Conservation (phyloP, 2,329 filamentous ascomycete species). For the Cladophialophora psammophila region DNA sequence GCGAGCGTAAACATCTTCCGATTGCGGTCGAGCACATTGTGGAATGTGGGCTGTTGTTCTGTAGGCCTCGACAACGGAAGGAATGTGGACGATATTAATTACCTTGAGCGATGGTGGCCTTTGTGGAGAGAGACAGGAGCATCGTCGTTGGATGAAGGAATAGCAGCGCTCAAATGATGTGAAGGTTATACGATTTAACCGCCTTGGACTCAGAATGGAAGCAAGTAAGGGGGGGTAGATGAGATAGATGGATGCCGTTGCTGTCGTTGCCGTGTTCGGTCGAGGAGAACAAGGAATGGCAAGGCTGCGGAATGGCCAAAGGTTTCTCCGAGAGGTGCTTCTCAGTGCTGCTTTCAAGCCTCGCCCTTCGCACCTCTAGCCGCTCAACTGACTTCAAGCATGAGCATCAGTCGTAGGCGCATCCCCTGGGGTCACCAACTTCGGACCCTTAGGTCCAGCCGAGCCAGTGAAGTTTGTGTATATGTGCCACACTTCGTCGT, state of each 20-base stretch:
- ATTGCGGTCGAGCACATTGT: slow-evolving; percentile 1
- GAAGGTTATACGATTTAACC: no score
- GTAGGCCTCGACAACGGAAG: slow-evolving; percentile 1
- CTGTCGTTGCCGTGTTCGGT: not conserved
- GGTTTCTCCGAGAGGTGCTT: not conserved
- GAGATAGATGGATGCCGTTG: not conserved
- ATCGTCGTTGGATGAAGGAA: no score
- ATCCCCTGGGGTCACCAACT: slow-evolving; percentile 15
- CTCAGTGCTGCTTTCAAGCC: not conserved
- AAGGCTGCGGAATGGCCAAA: not conserved
- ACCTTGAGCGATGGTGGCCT: not conserved
- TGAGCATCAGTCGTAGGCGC: slow-evolving; percentile 19
- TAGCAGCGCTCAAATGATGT: no score
- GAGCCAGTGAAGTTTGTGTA: slow-evolving; percentile 13
- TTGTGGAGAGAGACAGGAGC: no score
- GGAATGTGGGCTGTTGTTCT: slow-evolving; percentile 18
- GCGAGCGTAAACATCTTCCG: not conserved
- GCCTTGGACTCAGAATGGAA: no score
- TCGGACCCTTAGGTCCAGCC: slow-evolving; percentile 13
- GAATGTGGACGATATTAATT: slow-evolving; percentile 8
- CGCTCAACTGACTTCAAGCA: not conserved
- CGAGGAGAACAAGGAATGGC: not conserved
- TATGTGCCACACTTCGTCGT: slow-evolving; percentile 16
- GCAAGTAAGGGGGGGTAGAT: not conserved
- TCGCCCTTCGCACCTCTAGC: no score